These are phyloP conservation scores for Phytopythium oedochilum DNA, from an alignment of 352 stramenopile species.

Conservation along the genomic window DNA sequence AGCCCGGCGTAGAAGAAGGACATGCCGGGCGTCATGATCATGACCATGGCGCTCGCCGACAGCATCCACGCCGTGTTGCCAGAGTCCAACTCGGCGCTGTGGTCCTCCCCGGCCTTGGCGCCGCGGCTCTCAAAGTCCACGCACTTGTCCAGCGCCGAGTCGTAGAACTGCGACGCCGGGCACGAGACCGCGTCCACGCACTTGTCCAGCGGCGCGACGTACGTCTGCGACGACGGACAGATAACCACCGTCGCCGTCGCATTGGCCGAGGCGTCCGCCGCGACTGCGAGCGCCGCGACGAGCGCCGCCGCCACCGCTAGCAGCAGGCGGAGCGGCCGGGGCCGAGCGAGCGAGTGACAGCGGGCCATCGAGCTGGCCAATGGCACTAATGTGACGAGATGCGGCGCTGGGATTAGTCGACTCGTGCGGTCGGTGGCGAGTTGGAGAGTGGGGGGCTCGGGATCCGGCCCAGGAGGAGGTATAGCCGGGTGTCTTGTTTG, in stretches of 20 bases:
- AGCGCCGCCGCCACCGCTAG: neutral
- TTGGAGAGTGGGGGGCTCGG: slow-evolving; percentile 2
- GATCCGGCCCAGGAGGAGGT: no score
- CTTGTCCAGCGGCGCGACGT: slow-evolving; percentile 2
- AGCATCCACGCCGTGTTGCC: slow-evolving; percentile 42
- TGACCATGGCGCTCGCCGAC: slow-evolving; percentile 16
- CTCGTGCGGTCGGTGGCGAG: neutral
- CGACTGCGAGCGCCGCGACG: neutral
- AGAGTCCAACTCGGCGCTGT: slow-evolving; percentile 8
- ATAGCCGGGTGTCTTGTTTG: no score
- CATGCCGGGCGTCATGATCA: slow-evolving; percentile 34
- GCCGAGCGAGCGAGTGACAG: neutral
- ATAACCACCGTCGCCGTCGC: neutral
- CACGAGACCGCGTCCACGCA: slow-evolving; percentile 6
- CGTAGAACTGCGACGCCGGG: slow-evolving; percentile 8
- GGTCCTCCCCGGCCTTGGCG: slow-evolving; percentile 7
- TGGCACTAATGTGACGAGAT: no score
- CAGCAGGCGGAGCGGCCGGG: neutral
- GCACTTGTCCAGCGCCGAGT: slow-evolving; percentile 6
- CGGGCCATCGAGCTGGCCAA: neutral
- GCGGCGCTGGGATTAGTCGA: neutral
- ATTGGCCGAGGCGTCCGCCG: neutral
- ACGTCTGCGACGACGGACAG: slow-evolving; percentile 5
- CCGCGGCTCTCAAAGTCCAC: slow-evolving; percentile 11
- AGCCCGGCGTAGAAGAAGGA: slow-evolving; percentile 36